Base-by-base conservation (phyloP, 23 red algal genomes). In the Porphyridium purpureum region DNA sequence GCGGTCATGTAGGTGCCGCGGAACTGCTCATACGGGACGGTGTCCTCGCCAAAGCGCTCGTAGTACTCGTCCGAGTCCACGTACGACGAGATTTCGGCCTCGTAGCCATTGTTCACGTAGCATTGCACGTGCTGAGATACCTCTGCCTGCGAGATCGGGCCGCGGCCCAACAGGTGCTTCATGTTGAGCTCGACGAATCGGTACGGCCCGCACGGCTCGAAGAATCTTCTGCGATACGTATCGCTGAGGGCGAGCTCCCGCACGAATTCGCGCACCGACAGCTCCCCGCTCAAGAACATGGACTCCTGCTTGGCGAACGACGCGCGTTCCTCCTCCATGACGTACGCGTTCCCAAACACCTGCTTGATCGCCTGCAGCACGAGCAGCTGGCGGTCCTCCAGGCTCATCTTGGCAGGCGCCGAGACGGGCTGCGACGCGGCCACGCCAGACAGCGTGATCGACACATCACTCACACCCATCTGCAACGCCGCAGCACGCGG, bases 111-210 rank as follows among this genome's bases (percentile, higher is more conserved):
- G 1, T 33, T n/a, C 54, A 70, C 67, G 51, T 88, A 88, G 4
- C 47, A 59, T 20, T 57, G 58, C 65, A 72, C 68, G 14, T 55
- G 66, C 4, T 51, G 48, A 4, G 46, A 23, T 36, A 57, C 69
- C 36, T 88, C 62, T 0, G 31, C 31, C 27, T 35, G 49, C 28
- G 60, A 54, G 28, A 36, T 36, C 5, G 71, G 61, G 29, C 71
- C 70, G 52, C 82, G 82, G 22, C 82, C 82, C 36, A 88, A 67
- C 29, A 88, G 60, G 52, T 88, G 82, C 50, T 88, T 88, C 33
- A 77, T 73, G 36, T 68, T 70, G 34, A 88, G 71, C 55, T 88
- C 82, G 2, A 78, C 71, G 29, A 64, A 63, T 21, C 82, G 52
- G 50, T 71, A 88, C 9, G 64, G 69, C 19, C 64, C 76, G 57